Percentiles rank a stretch among this genome's conserved stretches.
phyloP scores from a whole-genome alignment of 306 rosid species.

The Rubus idaeus region DNA sequence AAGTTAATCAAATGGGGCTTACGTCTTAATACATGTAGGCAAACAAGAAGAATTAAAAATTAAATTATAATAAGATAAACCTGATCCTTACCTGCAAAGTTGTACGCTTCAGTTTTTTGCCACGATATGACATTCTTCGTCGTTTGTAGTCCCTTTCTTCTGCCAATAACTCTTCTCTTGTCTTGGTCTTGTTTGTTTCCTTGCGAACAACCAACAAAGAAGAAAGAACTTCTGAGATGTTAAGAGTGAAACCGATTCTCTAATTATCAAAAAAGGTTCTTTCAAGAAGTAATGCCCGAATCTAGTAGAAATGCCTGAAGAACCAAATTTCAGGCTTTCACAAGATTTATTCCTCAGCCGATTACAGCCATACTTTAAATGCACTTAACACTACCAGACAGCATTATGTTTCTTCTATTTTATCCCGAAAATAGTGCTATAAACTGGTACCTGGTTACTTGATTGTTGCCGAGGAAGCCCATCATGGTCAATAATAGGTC shows the following conservation, averaged over 20 bases:
- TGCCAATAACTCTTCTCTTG: conserved; percentile 84
- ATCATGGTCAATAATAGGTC: conserved; percentile 82
- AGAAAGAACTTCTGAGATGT: neutral
- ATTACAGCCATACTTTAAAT: neutral
- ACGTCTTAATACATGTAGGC: neutral
- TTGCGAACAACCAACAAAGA: conserved; percentile 24
- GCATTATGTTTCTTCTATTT: neutral
- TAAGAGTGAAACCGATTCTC: neutral
- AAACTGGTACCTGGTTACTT: conserved; percentile 49
- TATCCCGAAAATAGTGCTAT: neutral
- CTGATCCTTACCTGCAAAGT: conserved; percentile 59
- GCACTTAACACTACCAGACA: neutral
- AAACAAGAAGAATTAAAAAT: neutral
- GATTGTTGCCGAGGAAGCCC: conserved; percentile 57
- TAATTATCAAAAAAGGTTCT: neutral
- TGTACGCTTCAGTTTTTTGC: conserved; percentile 74
- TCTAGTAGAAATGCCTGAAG: neutral
- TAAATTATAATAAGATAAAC: conserved; percentile 9
- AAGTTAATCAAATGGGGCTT: neutral
- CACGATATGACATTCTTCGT: conserved; percentile 95
- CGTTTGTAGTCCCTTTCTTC: conserved; percentile 97
- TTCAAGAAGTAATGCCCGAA: neutral
- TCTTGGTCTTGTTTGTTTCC: conserved; percentile 64
- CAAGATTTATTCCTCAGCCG: neutral
- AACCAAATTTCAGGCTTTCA: neutral